Evolutionary conservation across 148 eudicot species (phyloP).

Genomic region (Chenopodium formosanum): DNA sequence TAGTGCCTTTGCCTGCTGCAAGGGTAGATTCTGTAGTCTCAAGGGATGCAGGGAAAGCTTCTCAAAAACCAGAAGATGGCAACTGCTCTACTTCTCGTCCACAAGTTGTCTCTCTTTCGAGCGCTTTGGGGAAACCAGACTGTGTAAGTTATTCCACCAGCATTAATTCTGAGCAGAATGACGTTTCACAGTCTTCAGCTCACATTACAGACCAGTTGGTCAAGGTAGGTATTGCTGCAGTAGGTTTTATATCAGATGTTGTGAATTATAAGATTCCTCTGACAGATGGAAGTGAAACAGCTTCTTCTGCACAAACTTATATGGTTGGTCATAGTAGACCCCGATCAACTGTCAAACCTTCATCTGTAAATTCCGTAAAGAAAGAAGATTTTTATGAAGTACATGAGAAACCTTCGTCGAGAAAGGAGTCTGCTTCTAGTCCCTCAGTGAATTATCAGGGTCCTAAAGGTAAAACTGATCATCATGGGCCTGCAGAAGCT

Average conservation of each 20-base stretch:
- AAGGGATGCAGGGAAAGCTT: slow-evolving; percentile 41
- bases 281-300: slow-evolving; percentile 55
- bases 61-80: slow-evolving; percentile 39
- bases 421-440: slow-evolving; percentile 32
- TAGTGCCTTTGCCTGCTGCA: slow-evolving; percentile 39
- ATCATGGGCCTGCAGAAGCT: slow-evolving; percentile 33
- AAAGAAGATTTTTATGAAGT: slow-evolving; percentile 28
- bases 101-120: slow-evolving; percentile 35
- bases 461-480: slow-evolving; percentile 37
- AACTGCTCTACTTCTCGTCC: slow-evolving; percentile 42
- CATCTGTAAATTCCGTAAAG: slow-evolving; percentile 44
- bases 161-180: slow-evolving; percentile 34
- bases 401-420: slow-evolving; percentile 42
- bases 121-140: slow-evolving; percentile 31
- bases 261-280: slow-evolving; percentile 61
- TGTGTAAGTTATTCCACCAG: slow-evolving; percentile 41
- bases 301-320: slow-evolving; percentile 33
- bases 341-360: slow-evolving; percentile 38
- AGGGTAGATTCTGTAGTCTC: slow-evolving; percentile 43
- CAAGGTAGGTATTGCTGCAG: slow-evolving; percentile 78
- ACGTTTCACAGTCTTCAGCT: slow-evolving; percentile 41
- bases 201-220: slow-evolving; percentile 71
- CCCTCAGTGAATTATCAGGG: slow-evolving; percentile 32
- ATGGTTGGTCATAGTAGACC: slow-evolving; percentile 53
- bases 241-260: slow-evolving; percentile 67